Evolutionary conservation across 106 monocot genomes (phyloP), one percentile per base, ranked within the genome.

Genomic region (Acorus gramineus): DNA sequence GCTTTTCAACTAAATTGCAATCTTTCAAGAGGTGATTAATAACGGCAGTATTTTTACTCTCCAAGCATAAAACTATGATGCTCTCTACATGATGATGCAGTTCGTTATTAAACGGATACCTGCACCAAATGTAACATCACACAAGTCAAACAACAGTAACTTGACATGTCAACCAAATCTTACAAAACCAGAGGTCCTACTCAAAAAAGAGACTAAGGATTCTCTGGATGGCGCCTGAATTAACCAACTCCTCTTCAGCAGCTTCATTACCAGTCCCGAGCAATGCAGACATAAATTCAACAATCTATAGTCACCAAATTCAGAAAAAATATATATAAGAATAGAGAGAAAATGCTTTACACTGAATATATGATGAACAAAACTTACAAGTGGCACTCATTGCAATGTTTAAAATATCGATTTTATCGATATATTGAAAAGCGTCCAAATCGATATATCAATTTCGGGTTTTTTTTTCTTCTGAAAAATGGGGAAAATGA

Each of bases 61-160:
- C 70, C 49, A 78, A 49, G 60, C 78, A 78, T 45, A 71, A 67
- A 0, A 70, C 45, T 46, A 82, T 66, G 14, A 82, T 70, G 56
- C 53, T 74, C 67, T 82, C 70, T 45, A 82, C 82, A 63, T 78
- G 82, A 71, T 77, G 77, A 47, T 82, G 82, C 62, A 82, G 47
- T 64, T 65, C 59, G 59, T 77, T 82, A 74, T 82, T 82, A 66
- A 82, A 82, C 9, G 82, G 82, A 73, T 82, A 82, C 63, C 81
- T 82, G 61, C 64, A 72, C 44, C 12, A 8, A 44, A 50, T 4
- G 14, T 6, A 60, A 14, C 6, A 44, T 28, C 28, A 42, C 3
- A 42, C 4, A 44, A 44, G 28, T 42, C 42, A 60, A 28, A 28
- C 28, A 28, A 28, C 28, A 28, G 28, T 28, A 1, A 28, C 28